Evolutionary conservation across 2,329 filamentous ascomycete genomes (phyloP).

Genomic region (Diplodia mutila): DNA sequence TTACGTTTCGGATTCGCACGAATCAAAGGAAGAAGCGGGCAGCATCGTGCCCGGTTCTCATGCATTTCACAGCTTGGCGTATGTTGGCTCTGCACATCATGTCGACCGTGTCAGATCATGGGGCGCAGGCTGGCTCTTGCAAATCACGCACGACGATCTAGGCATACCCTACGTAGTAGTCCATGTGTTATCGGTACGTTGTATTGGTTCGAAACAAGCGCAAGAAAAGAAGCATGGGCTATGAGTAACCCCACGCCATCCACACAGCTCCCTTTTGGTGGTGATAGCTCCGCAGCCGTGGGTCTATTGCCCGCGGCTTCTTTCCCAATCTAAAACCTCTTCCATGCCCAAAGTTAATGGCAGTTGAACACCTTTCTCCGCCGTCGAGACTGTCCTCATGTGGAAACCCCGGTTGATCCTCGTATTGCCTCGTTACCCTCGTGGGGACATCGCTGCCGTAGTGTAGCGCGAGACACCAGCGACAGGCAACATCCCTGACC

Average conservation of each 20-base stretch:
- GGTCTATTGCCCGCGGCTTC: not conserved
- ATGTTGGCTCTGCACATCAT: slow-evolving; percentile 14
- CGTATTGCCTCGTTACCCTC: not conserved
- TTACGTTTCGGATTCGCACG: slow-evolving; percentile 9
- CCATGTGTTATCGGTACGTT: slow-evolving; percentile 1
- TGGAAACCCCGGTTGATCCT: not conserved
- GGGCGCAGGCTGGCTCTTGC: slow-evolving; percentile 7
- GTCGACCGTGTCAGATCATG: not conserved
- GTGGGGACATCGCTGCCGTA: not conserved
- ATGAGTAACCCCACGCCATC: not conserved
- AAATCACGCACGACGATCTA: not conserved
- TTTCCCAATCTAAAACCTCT: not conserved
- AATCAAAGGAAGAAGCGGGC: slow-evolving; percentile 2
- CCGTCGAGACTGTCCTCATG: not conserved
- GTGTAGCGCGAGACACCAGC: not conserved
- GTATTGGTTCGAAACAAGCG: not conserved
- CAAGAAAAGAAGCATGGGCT: not conserved
- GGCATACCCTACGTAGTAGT: not conserved
- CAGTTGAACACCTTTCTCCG: not conserved
- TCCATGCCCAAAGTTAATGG: not conserved
- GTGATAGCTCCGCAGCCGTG: too few relatives aligned
- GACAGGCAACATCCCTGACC: not conserved
- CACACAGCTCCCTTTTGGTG: not conserved
- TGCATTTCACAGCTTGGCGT: slow-evolving; percentile 15
- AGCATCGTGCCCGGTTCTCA: not conserved